These are phyloP conservation scores for Creolimax fragrantissima DNA, from an alignment of 78 protist species.

Conservation along the genomic window DNA sequence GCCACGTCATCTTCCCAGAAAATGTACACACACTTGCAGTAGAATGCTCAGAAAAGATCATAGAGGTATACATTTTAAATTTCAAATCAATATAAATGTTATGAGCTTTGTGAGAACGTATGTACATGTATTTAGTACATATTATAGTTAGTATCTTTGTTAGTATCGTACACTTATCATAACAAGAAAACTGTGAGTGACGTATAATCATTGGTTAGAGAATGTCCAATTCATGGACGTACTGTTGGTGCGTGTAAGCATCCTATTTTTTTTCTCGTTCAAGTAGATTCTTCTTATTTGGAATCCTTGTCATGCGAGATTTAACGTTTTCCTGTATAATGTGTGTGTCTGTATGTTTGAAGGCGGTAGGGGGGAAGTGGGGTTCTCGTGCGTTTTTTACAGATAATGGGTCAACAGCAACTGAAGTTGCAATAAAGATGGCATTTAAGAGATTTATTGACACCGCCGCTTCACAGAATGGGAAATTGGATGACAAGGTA, in stretches of 20 bases:
- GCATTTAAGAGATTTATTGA: background rate
- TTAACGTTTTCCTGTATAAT: no score
- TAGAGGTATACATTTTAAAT: background rate
- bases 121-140: no score
- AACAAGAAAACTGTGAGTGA: no score
- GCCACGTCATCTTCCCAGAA: constrained; percentile 43
- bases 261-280: no score
- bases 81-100: no score
- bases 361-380: constrained; percentile 3
- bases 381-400: constrained; percentile 26
- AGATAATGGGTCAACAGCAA: constrained; percentile 49
- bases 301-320: no score
- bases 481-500: background rate
- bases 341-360: background rate
- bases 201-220: no score
- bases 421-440: constrained; percentile 46
- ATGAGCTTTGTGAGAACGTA: background rate
- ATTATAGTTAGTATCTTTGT: no score
- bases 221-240: no score
- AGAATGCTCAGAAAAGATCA: background rate
- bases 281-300: no score
- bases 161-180: no score
- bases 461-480: background rate
- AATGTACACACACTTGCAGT: constrained; percentile 24
- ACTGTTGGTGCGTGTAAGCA: no score